A percentile compares a stretch with the other conserved stretches of the same genome.
These are phyloP conservation scores for Plasmodium blacklocki DNA, from an alignment of 169 alveolate genomes.

Conservation along the genomic window DNA sequence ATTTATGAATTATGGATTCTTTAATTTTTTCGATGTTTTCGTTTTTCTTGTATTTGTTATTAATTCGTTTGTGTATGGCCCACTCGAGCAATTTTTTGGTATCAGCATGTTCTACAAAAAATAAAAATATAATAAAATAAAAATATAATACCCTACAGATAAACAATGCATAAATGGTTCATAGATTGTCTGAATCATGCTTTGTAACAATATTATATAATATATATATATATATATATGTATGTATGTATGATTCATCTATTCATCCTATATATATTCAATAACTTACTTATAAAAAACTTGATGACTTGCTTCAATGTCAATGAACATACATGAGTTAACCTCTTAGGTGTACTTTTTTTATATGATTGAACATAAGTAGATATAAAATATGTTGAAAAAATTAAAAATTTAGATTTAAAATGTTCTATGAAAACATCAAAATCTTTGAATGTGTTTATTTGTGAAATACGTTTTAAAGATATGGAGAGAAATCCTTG, in stretches of 20 bases:
- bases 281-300: slow-evolving; percentile 32
- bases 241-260: neutral
- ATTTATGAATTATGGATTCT: slow-evolving; percentile 31
- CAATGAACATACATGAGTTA: slow-evolving; percentile 42
- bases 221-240: neutral
- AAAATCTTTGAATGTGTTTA: slow-evolving; percentile 24
- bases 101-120: slow-evolving; percentile 22
- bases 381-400: slow-evolving; percentile 55
- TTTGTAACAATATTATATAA: neutral
- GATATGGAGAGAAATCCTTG: slow-evolving; percentile 50
- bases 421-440: slow-evolving; percentile 31
- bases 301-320: slow-evolving; percentile 24
- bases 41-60: slow-evolving; percentile 2
- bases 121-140: neutral
- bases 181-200: too few relatives aligned
- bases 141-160: too few relatives aligned
- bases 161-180: too few relatives aligned
- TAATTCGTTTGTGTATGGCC: slow-evolving; percentile 22
- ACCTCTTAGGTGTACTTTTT: slow-evolving; percentile 30
- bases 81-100: slow-evolving; percentile 55
- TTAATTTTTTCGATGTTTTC: slow-evolving; percentile 24
- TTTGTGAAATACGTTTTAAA: slow-evolving; percentile 12
- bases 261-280: neutral
- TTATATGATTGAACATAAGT: slow-evolving; percentile 56
- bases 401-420: slow-evolving; percentile 36